Base-by-base conservation (phyloP, 768 basidiomycete genomes). In the Auriscalpium microsporum region DNA sequence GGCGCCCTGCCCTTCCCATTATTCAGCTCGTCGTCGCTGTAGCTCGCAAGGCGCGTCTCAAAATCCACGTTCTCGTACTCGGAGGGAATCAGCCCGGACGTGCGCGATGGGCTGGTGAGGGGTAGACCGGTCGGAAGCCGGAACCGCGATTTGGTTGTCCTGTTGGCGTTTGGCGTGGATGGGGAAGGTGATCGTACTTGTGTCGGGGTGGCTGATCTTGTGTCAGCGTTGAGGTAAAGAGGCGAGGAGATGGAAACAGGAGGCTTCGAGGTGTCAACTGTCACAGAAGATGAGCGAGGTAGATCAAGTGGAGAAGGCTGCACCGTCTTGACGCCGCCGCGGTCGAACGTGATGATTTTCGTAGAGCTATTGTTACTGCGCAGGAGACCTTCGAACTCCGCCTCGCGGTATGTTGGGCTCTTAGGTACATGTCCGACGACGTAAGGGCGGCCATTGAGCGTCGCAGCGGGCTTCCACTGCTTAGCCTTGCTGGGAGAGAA, bases 41-140 rank as follows among this genome's bases (percentile, higher is more conserved):
- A 83, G 63, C 82, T 84, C 44, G 87, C 82, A 64, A 90, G 72
- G 56, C 89, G 77, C 35, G 88, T 90, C 72, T 89, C 84, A 71
- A 93, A 93, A 53, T 92, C 89, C 49, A 92, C 80, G 37, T 78
- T 80, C 52, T 87, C 84, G 67, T 87, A 87, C 68, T 90, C 85
- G n/a, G 87, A 79, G 35, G 88, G 87, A 13, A 74, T 67, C 63
- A 82, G 72, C 44, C 75, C 76, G 40, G 72, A 71, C 53, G 79
- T 77, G 62, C 78, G 71, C 53, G 75, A 58, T 54, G 69, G 69
- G 54, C 75, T 75, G 44, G 84, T 80, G 65, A 78, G 76, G 36
- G 80, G 78, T 56, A 76, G 71, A 63, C 69, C 70, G 60, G 67
- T 72, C 56, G 78, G 75, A 51, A 87, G 69, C 42, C 83, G 80